A percentile compares a stretch with the other conserved stretches of the same genome.
phyloP scores from a whole-genome alignment of 176 grass and related monocot genomes.

The Alloteropsis semialata region DNA sequence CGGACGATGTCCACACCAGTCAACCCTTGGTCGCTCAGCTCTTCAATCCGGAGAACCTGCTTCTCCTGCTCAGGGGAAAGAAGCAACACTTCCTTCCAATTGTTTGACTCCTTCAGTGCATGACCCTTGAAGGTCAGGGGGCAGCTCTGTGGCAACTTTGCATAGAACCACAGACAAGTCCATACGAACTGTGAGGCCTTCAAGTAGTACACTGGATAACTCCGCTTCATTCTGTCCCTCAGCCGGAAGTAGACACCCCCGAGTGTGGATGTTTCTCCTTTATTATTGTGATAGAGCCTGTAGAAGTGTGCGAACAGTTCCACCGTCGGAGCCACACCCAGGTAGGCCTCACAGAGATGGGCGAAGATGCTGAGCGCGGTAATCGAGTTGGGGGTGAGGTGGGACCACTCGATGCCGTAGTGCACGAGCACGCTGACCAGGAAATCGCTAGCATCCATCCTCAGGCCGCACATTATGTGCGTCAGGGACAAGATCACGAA shows the following conservation, averaged over 20 bases:
- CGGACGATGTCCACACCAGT: neutral
- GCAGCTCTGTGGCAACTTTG: neutral
- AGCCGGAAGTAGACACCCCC: neutral
- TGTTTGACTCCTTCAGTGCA: neutral
- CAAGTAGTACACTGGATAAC: neutral
- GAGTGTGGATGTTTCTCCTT: neutral
- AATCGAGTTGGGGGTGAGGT: constrained; percentile 1
- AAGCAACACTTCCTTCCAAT: neutral
- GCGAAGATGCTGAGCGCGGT: constrained; percentile 1
- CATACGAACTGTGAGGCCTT: neutral
- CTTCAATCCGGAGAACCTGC: neutral
- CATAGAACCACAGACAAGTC: neutral
- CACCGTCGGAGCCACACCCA: neutral
- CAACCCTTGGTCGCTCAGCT: neutral
- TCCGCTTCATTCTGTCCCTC: neutral
- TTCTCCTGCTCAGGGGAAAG: neutral
- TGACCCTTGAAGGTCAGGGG: neutral
- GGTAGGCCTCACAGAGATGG: neutral
- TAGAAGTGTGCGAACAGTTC: constrained; percentile 5
- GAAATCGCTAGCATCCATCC: constrained; percentile 8
- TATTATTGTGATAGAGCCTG: neutral
- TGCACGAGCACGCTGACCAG: neutral
- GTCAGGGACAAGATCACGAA: neutral
- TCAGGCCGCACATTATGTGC: neutral
- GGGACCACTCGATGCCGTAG: constrained; percentile 1